Evolutionary conservation across 148 eudicot species (phyloP).

Genomic region (Rhododendron simsii): DNA sequence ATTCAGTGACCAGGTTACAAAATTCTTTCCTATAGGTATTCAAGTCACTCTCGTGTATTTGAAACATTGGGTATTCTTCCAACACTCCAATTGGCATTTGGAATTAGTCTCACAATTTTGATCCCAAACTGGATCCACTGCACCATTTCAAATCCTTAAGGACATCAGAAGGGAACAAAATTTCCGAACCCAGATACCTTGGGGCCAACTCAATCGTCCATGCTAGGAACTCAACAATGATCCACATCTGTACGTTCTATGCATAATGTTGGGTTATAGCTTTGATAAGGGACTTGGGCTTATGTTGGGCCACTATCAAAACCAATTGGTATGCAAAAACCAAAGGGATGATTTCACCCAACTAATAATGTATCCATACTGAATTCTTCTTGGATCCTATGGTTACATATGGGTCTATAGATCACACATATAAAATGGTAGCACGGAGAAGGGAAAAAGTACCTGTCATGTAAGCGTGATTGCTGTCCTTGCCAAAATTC

Average conservation of each 20-base stretch:
- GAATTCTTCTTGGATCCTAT: not conserved
- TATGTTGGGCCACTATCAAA: not conserved
- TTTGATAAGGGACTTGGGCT: not conserved
- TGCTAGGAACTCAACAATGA: not conserved
- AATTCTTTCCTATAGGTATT: not conserved
- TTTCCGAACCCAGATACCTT: not conserved
- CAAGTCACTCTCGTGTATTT: not conserved
- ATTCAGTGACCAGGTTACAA: not conserved
- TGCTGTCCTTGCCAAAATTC: slow-evolving; percentile 99
- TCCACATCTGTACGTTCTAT: not conserved
- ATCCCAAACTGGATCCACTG: not conserved
- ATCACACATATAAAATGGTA: not conserved
- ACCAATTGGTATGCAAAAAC: not conserved
- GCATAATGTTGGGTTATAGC: not conserved
- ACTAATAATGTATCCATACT: not conserved
- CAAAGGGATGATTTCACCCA: not conserved
- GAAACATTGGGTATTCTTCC: not conserved
- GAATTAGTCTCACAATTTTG: not conserved
- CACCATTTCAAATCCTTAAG: not conserved
- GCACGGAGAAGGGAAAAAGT: not conserved
- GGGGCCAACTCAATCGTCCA: not conserved
- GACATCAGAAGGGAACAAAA: not conserved
- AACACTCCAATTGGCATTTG: not conserved
- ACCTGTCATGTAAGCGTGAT: slow-evolving; percentile 99
- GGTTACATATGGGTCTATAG: not conserved